A percentile compares a stretch with the other conserved stretches of the same genome.
Conservation (phyloP, 1,284 basidiomycete species). For the Pyrrhoderma noxium region DNA sequence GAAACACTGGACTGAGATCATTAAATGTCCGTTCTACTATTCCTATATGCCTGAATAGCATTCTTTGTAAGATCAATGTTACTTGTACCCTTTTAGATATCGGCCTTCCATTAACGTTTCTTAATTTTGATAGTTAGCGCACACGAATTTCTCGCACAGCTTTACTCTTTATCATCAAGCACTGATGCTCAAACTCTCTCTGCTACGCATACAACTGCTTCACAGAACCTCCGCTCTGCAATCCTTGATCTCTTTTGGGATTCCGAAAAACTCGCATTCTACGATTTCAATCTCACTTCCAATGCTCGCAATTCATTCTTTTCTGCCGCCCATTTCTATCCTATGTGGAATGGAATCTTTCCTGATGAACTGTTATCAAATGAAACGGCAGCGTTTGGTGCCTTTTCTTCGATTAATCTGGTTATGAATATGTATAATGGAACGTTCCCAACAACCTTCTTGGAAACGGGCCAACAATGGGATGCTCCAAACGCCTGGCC, state of each 20-base stretch:
- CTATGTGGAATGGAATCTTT: constrained; percentile 81
- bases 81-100: not conserved
- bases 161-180: constrained; percentile 43
- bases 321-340: constrained; percentile 73
- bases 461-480: constrained; percentile 81
- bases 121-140: constrained; percentile 32
- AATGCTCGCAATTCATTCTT: constrained; percentile 59
- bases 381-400: constrained; percentile 56
- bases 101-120: constrained; percentile 35
- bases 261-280: constrained; percentile 72
- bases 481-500: constrained; percentile 78
- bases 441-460: constrained; percentile 66
- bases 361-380: constrained; percentile 61
- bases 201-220: constrained; percentile 49
- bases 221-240: constrained; percentile 52
- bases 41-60: constrained; percentile 78
- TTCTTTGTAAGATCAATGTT: constrained; percentile 57
- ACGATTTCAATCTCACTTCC: constrained; percentile 75
- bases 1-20: constrained; percentile 54
- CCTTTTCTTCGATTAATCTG: constrained; percentile 69
- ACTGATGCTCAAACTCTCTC: constrained; percentile 30
- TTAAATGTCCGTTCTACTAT: constrained; percentile 67
- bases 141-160: constrained; percentile 51
- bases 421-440: constrained; percentile 82
- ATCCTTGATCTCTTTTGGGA: constrained; percentile 89